Conservation (phyloP, 164 flowering plant genomes). For the Tetracentron sinense region DNA sequence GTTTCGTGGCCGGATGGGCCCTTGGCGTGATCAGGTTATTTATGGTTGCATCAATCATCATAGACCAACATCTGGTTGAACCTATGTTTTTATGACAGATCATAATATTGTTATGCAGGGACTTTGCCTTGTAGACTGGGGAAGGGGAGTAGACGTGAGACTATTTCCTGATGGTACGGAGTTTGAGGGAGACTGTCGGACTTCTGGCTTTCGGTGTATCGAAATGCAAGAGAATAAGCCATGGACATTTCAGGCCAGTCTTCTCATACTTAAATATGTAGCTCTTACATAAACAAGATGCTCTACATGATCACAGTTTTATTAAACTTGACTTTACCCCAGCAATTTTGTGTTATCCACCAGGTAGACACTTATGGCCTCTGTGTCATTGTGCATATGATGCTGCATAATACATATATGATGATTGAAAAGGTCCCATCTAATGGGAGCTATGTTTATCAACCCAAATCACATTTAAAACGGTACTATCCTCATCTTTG, state of each 20-base stretch:
- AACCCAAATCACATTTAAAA: conserved; percentile 58
- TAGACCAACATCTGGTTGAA: not conserved
- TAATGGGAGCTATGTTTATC: conserved; percentile 51
- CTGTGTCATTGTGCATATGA: conserved; percentile 79
- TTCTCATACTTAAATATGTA: not conserved
- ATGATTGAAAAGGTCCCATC: conserved; percentile 47
- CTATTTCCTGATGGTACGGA: conserved; percentile 61
- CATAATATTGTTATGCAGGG: conserved; percentile 50
- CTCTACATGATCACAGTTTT: not conserved
- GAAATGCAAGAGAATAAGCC: conserved; percentile 86
- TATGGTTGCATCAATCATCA: conserved; percentile 7
- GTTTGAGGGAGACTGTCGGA: conserved; percentile 76
- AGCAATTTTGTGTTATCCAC: not conserved
- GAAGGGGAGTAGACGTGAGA: conserved; percentile 77
- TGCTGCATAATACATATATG: conserved; percentile 82
- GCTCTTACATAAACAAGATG: not conserved
- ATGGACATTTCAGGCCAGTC: conserved; percentile 80
- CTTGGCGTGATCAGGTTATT: conserved; percentile 86
- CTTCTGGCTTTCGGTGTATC: conserved; percentile 85
- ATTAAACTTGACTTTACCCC: not conserved
- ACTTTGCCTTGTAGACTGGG: conserved; percentile 98
- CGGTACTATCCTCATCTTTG: conserved; percentile 36
- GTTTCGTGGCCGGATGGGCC: conserved; percentile 45
- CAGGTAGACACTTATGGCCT: conserved; percentile 93
- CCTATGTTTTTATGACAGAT: not conserved